phyloP scores from a whole-genome alignment of 768 basidiomycete species.

The Asterophora lycoperdoides region DNA sequence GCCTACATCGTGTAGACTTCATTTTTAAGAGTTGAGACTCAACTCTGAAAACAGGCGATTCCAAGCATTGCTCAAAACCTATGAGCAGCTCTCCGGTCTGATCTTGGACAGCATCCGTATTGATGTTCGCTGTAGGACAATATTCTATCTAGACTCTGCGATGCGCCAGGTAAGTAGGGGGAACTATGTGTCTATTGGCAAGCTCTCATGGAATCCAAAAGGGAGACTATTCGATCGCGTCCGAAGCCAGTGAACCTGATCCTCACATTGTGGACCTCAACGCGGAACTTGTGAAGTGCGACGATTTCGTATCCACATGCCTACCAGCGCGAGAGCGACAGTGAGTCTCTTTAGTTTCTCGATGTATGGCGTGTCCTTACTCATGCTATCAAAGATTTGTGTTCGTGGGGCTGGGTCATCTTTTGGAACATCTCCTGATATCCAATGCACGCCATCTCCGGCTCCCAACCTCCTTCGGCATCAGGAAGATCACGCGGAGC shows the following conservation, averaged over 20 bases:
- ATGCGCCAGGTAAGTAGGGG: slow-evolving; percentile 59
- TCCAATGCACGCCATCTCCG: slow-evolving; percentile 67
- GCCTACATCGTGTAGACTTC: slow-evolving; percentile 24
- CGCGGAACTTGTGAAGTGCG: slow-evolving; percentile 67
- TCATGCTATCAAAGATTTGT: slow-evolving; percentile 55
- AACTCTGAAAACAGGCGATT: slow-evolving; percentile 63
- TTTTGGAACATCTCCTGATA: slow-evolving; percentile 84
- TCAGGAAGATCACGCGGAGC: slow-evolving; percentile 85
- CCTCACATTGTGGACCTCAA: slow-evolving; percentile 85
- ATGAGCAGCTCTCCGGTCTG: slow-evolving; percentile 82
- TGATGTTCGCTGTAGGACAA: slow-evolving; percentile 80
- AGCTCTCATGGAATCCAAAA: slow-evolving; percentile 26
- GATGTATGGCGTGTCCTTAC: slow-evolving; percentile 9
- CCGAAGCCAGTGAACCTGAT: slow-evolving; percentile 89
- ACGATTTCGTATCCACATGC: slow-evolving; percentile 61
- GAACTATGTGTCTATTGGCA: slow-evolving; percentile 5
- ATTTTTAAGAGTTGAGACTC: neutral
- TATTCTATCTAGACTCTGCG: slow-evolving; percentile 77
- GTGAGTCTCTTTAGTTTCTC: slow-evolving; percentile 39
- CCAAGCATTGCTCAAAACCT: slow-evolving; percentile 86
- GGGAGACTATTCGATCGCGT: slow-evolving; percentile 82
- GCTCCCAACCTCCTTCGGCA: slow-evolving; percentile 66
- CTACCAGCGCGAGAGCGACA: slow-evolving; percentile 61
- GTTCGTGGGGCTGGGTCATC: slow-evolving; percentile 77
- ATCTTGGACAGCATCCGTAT: slow-evolving; percentile 84